phyloP scores from a whole-genome alignment of 106 monocot genomes.

The Acanthochlamys bracteata region DNA sequence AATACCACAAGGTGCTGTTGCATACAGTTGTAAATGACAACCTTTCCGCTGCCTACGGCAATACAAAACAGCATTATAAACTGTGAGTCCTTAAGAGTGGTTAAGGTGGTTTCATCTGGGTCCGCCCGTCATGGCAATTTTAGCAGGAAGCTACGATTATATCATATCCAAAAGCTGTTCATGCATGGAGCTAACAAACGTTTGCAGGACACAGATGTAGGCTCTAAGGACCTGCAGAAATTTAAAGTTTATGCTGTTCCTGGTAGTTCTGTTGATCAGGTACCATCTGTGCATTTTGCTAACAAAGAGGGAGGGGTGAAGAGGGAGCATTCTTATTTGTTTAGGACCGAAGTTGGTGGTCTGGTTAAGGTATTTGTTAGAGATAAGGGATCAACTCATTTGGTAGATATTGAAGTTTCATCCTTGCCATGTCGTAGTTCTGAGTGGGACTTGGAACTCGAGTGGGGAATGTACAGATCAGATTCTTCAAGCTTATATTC shows the following conservation, averaged over 20 bases:
- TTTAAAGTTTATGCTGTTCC: conserved; percentile 11
- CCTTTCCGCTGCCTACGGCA: not conserved
- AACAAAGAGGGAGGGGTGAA: conserved; percentile 9
- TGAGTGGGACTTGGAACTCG: conserved; percentile 27
- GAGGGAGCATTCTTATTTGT: conserved; percentile 27
- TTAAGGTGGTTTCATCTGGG: not conserved
- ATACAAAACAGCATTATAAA: not conserved
- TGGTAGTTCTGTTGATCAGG: conserved; percentile 11
- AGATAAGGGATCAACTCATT: conserved; percentile 21
- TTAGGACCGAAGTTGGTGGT: conserved; percentile 49
- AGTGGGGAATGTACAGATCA: conserved; percentile 49
- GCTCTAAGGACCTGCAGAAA: not conserved
- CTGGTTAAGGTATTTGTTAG: conserved; percentile 46
- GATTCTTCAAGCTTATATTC: conserved; percentile 31
- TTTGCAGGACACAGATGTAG: not conserved
- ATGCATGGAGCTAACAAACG: not conserved
- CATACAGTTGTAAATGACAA: no score
- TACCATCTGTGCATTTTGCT: conserved; percentile 1
- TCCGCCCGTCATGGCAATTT: not conserved
- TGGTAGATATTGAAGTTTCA: conserved; percentile 48
- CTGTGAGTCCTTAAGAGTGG: not conserved
- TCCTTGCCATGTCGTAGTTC: conserved; percentile 16
- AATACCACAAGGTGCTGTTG: no score
- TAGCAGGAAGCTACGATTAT: not conserved
- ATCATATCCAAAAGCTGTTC: not conserved